Percentiles rank a stretch among this genome's conserved stretches.
phyloP scores from a whole-genome alignment of 305 asterid genomes.

The Rubia peregrina region DNA sequence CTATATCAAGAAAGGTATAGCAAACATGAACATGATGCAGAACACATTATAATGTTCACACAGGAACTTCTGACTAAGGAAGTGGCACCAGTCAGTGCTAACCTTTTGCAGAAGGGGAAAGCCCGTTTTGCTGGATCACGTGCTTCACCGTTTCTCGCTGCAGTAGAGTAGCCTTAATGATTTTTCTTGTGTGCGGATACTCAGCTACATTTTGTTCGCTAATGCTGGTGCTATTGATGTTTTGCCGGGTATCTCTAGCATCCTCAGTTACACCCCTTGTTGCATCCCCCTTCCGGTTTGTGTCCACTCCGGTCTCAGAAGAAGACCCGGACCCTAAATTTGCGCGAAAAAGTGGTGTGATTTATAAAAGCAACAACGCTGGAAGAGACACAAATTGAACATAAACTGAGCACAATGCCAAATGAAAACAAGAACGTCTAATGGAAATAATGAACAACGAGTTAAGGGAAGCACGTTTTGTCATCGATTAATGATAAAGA shows the following conservation, averaged over 20 bases:
- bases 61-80: neutral
- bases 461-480: too few species aligned
- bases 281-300: neutral
- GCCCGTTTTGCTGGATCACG: slow-evolving; percentile 8
- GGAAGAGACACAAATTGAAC: neutral
- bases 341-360: neutral
- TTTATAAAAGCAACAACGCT: neutral
- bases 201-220: slow-evolving; percentile 5
- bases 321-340: neutral
- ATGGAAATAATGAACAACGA: too few species aligned
- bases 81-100: too few species aligned
- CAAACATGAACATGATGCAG: neutral
- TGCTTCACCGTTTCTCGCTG: slow-evolving; percentile 18
- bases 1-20: neutral
- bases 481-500: too few species aligned
- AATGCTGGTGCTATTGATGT: slow-evolving; percentile 5
- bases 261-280: slow-evolving; percentile 6
- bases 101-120: slow-evolving; percentile 11
- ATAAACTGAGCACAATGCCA: neutral
- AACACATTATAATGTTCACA: neutral
- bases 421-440: neutral
- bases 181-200: slow-evolving; percentile 5
- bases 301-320: neutral
- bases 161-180: slow-evolving; percentile 8
- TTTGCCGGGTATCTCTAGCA: neutral